Conservation (phyloP, 345 rosid genomes). For the Microcos paniculata region DNA sequence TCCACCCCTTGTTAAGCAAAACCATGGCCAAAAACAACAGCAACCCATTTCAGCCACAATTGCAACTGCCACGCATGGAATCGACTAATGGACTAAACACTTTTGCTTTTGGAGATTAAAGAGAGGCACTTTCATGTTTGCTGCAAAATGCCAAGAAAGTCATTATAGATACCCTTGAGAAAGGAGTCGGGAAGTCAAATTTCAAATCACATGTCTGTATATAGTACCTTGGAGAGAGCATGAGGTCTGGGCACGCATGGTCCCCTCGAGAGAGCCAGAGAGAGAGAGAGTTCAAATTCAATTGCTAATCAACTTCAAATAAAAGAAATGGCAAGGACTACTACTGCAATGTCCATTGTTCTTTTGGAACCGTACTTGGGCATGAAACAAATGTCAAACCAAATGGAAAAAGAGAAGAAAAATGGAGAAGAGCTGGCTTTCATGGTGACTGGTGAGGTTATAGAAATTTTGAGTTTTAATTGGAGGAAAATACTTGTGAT, state of each 20-base stretch:
- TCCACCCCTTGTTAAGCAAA: not conserved
- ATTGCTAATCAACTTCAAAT: not conserved
- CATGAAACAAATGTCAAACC: too few relatives aligned
- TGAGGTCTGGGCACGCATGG: not conserved
- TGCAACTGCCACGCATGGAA: not conserved
- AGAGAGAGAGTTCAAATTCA: not conserved
- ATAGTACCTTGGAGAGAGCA: not conserved
- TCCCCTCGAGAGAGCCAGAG: not conserved
- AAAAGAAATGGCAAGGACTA: not conserved
- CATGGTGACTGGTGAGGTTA: too few relatives aligned
- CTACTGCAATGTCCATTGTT: not conserved
- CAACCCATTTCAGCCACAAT: not conserved
- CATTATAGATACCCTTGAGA: not conserved
- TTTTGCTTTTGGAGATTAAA: not conserved
- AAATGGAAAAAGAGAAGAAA: too few relatives aligned
- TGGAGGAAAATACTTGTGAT: too few relatives aligned
- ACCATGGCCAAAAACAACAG: not conserved
- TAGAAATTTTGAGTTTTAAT: not conserved
- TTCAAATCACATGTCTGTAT: not conserved
- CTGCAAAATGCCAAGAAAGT: not conserved
- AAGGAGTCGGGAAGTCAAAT: not conserved
- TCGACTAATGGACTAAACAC: not conserved
- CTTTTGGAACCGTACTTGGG: not conserved
- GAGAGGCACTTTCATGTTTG: not conserved
- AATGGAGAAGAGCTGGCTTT: not conserved